These are phyloP conservation scores for Ananas comosus DNA, from an alignment of 176 grass and related monocot species.

Conservation along the genomic window DNA sequence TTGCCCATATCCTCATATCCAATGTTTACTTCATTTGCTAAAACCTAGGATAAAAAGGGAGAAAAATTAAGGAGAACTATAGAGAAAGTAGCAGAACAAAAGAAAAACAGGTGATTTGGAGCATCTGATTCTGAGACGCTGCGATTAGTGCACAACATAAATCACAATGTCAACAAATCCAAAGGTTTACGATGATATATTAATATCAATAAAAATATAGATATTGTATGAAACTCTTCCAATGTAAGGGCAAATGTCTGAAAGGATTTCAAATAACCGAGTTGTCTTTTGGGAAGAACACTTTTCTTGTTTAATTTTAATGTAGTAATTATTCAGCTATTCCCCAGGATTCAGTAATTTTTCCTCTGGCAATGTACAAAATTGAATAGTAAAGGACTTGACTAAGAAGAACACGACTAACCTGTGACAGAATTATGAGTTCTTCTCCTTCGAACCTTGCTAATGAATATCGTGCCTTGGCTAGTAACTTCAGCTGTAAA, in stretches of 20 bases:
- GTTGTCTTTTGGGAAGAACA: neutral
- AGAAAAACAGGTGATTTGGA: slow-evolving; percentile 15
- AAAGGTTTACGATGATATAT: no score
- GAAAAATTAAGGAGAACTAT: neutral
- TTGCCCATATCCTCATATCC: slow-evolving; percentile 91
- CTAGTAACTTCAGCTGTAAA: slow-evolving; percentile 76
- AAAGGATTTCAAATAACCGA: neutral
- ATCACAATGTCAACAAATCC: no score
- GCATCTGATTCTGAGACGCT: neutral
- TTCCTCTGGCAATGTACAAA: no score
- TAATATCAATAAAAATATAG: no score
- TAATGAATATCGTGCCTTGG: slow-evolving; percentile 85
- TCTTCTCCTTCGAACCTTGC: slow-evolving; percentile 82
- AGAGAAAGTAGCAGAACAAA: neutral
- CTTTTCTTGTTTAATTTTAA: no score
- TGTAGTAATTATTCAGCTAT: no score
- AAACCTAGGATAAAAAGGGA: slow-evolving; percentile 33
- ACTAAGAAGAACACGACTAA: slow-evolving; percentile 13
- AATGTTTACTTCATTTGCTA: slow-evolving; percentile 77
- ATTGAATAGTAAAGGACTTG: neutral
- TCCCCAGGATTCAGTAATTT: no score
- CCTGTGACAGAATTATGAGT: slow-evolving; percentile 96
- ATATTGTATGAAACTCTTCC: no score
- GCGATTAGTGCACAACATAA: neutral
- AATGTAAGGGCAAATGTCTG: neutral